Evolutionary conservation across 306 rosid genomes (phyloP).

Genomic region (Nissolia schottii): DNA sequence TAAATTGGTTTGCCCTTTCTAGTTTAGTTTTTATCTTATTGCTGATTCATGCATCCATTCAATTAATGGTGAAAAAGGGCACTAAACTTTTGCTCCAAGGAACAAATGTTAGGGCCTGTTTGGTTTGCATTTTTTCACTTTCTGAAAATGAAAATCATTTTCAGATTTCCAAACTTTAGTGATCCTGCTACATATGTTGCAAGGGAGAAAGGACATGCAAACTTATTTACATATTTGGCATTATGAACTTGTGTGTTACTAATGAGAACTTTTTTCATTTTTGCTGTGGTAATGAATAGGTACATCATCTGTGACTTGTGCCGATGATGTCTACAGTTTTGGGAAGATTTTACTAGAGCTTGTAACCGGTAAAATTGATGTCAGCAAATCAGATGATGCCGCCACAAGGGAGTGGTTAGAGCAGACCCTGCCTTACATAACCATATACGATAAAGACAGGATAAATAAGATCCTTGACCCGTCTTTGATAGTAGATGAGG

Average conservation of each 20-base stretch:
- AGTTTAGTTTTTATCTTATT: neutral
- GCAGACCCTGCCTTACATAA: conserved; percentile 53
- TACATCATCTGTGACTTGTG: conserved; percentile 46
- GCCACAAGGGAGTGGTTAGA: conserved; percentile 72
- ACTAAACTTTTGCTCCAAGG: neutral
- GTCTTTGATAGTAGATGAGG: conserved; percentile 76
- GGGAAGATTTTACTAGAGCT: conserved; percentile 89
- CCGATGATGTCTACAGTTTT: conserved; percentile 74
- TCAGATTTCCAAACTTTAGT: too few relatives aligned
- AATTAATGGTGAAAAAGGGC: neutral
- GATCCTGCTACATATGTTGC: neutral
- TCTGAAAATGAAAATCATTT: too few relatives aligned
- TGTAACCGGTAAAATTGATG: conserved; percentile 75
- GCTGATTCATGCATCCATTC: conserved; percentile 8
- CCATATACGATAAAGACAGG: conserved; percentile 61
- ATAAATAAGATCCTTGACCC: conserved; percentile 74
- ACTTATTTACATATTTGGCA: neutral
- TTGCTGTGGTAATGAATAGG: conserved; percentile 48
- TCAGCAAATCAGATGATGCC: conserved; percentile 64
- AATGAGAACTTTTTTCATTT: neutral
- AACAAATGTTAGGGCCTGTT: neutral
- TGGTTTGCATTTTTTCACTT: too few relatives aligned
- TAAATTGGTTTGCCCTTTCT: conserved; percentile 25
- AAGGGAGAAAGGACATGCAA: neutral
- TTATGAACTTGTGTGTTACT: neutral